A percentile compares a stretch with the other conserved stretches of the same genome.
Evolutionary conservation across 352 stramenopile species (phyloP).

Genomic region (Globisporangium heterothallicum): DNA sequence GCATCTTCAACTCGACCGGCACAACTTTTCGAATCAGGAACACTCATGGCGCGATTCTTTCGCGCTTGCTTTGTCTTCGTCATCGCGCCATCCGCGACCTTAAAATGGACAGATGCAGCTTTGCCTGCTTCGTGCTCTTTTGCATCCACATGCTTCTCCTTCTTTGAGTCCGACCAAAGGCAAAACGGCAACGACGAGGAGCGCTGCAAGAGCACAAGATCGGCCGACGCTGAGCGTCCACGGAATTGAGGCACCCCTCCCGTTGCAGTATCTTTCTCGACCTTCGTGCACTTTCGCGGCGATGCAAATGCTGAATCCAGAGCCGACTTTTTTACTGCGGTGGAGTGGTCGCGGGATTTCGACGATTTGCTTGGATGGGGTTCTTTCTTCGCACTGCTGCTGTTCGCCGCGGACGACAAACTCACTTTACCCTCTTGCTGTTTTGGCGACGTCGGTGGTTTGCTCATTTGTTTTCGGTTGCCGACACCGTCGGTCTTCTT

Average conservation of each 20-base stretch:
- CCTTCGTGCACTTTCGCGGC: slow-evolving; percentile 3
- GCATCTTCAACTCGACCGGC: slow-evolving; percentile 7
- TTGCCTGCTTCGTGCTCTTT: background rate
- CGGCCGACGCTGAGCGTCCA: slow-evolving; percentile 22
- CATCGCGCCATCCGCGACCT: background rate
- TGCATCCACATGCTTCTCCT: background rate
- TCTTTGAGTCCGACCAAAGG: slow-evolving; percentile 13
- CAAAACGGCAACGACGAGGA: slow-evolving; percentile 17
- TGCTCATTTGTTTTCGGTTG: background rate
- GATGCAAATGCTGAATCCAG: slow-evolving; percentile 3
- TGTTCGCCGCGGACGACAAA: background rate
- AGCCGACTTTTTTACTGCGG: background rate
- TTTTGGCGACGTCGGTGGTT: background rate
- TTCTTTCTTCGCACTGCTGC: background rate
- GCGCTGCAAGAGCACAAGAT: slow-evolving; percentile 22
- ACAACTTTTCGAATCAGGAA: slow-evolving; percentile 7
- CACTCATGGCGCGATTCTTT: background rate
- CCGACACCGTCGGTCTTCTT: slow-evolving; percentile 8
- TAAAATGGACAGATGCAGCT: slow-evolving; percentile 1
- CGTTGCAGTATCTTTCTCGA: background rate
- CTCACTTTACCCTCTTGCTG: slow-evolving; percentile 4
- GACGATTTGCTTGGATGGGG: background rate
- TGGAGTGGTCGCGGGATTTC: background rate
- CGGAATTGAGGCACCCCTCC: slow-evolving; percentile 6
- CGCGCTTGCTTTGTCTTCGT: background rate